These are phyloP conservation scores for Saitozyma podzolica DNA, from an alignment of 768 basidiomycete species.

Conservation along the genomic window DNA sequence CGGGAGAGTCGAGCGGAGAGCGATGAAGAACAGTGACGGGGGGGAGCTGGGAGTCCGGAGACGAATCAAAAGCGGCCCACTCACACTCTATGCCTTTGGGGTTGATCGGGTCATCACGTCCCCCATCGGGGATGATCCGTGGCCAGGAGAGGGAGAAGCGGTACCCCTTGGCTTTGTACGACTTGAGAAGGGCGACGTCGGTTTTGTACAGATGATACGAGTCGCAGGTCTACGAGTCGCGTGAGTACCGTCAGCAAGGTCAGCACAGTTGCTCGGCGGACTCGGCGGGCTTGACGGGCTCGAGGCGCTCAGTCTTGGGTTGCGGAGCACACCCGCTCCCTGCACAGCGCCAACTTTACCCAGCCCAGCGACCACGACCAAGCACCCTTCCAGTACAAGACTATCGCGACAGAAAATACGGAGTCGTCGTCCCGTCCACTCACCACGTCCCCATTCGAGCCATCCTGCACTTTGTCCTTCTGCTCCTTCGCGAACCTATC, in stretches of 20 bases:
- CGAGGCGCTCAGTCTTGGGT: too few species aligned
- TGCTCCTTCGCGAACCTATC: slow-evolving; percentile 5
- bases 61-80: neutral
- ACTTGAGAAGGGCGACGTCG: slow-evolving; percentile 11
- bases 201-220: slow-evolving; percentile 12
- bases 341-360: too few species aligned
- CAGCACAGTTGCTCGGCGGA: too few species aligned
- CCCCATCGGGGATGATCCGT: slow-evolving; percentile 66
- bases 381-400: too few species aligned
- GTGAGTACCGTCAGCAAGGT: neutral
- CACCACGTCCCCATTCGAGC: slow-evolving; percentile 6
- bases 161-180: slow-evolving; percentile 53
- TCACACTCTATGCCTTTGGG: slow-evolving; percentile 59
- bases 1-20: too few species aligned
- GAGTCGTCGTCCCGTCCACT: neutral
- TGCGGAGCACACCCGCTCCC: too few species aligned
- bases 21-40: too few species aligned
- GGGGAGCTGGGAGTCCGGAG: too few species aligned
- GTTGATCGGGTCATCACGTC: slow-evolving; percentile 70
- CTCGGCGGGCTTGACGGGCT: too few species aligned
- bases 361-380: too few species aligned
- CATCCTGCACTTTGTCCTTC: slow-evolving; percentile 1
- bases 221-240: slow-evolving; percentile 5
- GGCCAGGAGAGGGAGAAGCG: slow-evolving; percentile 74
- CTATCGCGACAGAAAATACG: neutral